phyloP scores from a whole-genome alignment of 257 asterid species.

The Solanum appendiculatum region DNA sequence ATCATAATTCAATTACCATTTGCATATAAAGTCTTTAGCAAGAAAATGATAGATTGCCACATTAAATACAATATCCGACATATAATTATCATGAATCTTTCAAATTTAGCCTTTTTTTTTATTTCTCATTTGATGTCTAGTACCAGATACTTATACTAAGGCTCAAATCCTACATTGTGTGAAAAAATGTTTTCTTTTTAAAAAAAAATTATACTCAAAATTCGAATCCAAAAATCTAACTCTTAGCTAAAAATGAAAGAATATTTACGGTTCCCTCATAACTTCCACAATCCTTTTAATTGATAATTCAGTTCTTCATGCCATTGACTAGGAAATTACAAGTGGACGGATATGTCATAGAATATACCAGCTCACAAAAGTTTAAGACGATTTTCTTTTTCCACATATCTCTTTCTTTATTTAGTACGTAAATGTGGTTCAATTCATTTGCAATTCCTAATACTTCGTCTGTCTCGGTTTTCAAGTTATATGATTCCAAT shows the following conservation, averaged over 20 bases:
- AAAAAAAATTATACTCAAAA: too few relatives aligned
- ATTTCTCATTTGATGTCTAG: not conserved
- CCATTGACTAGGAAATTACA: not conserved
- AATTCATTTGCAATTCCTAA: not conserved
- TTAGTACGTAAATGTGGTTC: not conserved
- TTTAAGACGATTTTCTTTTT: not conserved
- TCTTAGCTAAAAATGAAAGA: not conserved
- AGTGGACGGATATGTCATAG: not conserved
- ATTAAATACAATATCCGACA: not conserved
- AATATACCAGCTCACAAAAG: not conserved
- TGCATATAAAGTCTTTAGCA: not conserved
- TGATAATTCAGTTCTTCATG: not conserved
- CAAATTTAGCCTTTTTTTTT: not conserved
- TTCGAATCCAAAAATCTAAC: not conserved
- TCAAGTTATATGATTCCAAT: too few relatives aligned
- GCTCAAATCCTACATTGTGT: too few relatives aligned
- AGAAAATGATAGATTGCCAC: not conserved
- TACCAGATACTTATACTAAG: too few relatives aligned
- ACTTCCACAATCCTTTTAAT: not conserved
- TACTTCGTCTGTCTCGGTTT: accelerated
- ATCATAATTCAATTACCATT: not conserved
- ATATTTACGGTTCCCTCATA: not conserved
- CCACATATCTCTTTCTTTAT: not conserved
- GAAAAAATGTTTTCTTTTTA: too few relatives aligned
- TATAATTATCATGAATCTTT: not conserved